These are phyloP conservation scores for Alternaria incomplexa DNA, from an alignment of 2,329 filamentous ascomycete genomes.

Conservation along the genomic window DNA sequence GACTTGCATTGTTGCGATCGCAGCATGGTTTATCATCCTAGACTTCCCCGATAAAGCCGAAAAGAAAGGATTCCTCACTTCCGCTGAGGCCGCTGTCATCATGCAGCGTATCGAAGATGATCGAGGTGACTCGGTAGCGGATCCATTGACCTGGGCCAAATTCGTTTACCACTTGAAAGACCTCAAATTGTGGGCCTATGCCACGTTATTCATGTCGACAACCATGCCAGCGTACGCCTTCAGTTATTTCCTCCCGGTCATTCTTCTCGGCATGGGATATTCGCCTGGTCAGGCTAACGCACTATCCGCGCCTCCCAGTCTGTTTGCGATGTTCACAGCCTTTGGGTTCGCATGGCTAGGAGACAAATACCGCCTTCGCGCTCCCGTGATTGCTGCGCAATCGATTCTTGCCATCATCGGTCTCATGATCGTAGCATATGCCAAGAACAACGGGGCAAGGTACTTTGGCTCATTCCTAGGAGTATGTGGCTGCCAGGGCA, in stretches of 20 bases:
- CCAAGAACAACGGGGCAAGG: slow-evolving; percentile 23
- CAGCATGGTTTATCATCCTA: slow-evolving; percentile 34
- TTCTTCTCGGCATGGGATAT: slow-evolving; percentile 35
- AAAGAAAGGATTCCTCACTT: slow-evolving; percentile 28
- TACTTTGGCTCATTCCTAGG: slow-evolving; percentile 39
- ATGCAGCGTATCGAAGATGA: slow-evolving; percentile 33
- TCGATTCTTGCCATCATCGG: slow-evolving; percentile 28
- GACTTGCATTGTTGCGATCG: slow-evolving; percentile 33
- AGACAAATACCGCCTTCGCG: slow-evolving; percentile 34
- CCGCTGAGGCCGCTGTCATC: slow-evolving; percentile 21
- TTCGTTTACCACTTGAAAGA: slow-evolving; percentile 27
- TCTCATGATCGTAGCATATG: slow-evolving; percentile 35
- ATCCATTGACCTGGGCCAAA: slow-evolving; percentile 27
- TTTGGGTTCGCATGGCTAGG: slow-evolving; percentile 31
- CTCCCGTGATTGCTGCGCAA: slow-evolving; percentile 30
- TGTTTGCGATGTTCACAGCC: slow-evolving; percentile 30
- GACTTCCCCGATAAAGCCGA: slow-evolving; percentile 38
- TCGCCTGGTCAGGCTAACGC: slow-evolving; percentile 21
- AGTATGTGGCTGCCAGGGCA: slow-evolving; percentile 24
- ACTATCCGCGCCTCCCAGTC: slow-evolving; percentile 32
- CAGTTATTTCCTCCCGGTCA: slow-evolving; percentile 35
- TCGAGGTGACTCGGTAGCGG: slow-evolving; percentile 29
- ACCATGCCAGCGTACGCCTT: slow-evolving; percentile 35
- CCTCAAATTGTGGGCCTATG: slow-evolving; percentile 31
- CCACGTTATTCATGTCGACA: slow-evolving; percentile 30